Conservation (phyloP, 495 filamentous ascomycete species). For the Aspergillus kassunensis region DNA sequence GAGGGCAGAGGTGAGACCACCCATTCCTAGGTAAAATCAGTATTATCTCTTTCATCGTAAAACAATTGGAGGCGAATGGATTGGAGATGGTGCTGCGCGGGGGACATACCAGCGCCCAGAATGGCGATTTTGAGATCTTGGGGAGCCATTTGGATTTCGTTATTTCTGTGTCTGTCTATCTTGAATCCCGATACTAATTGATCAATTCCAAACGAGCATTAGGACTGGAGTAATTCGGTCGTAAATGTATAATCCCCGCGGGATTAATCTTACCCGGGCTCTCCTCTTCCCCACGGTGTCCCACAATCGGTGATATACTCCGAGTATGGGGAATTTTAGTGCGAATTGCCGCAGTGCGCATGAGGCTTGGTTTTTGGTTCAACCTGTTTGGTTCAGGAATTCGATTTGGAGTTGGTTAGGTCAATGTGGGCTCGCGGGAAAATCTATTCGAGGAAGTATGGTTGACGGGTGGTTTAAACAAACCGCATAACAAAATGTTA, state of each 20-base stretch:
- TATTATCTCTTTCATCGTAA: no score
- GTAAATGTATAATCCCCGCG: conserved; percentile 4
- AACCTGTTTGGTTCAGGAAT: background rate
- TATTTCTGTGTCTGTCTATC: no score
- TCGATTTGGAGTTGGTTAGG: background rate
- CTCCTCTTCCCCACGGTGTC: conserved; percentile 16
- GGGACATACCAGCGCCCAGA: conserved; percentile 33
- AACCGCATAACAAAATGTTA: no score
- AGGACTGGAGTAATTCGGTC: no score
- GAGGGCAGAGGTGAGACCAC: conserved; percentile 66
- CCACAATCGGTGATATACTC: conserved; percentile 11
- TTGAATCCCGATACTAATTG: no score
- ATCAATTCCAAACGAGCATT: no score
- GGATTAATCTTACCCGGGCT: conserved; percentile 14
- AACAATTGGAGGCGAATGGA: no score
- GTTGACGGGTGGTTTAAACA: conserved; percentile 12
- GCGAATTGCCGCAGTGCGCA: no score
- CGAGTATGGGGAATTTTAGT: background rate
- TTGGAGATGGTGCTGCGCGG: no score
- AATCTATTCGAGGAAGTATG: background rate
- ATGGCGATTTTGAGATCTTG: conserved; percentile 43
- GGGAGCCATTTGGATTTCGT: conserved; percentile 28
- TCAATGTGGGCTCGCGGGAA: background rate
- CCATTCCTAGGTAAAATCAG: no score
- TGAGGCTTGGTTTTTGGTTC: background rate